Conservation (phyloP, 805 yeast genomes). For the Wickerhamiella galacta region DNA sequence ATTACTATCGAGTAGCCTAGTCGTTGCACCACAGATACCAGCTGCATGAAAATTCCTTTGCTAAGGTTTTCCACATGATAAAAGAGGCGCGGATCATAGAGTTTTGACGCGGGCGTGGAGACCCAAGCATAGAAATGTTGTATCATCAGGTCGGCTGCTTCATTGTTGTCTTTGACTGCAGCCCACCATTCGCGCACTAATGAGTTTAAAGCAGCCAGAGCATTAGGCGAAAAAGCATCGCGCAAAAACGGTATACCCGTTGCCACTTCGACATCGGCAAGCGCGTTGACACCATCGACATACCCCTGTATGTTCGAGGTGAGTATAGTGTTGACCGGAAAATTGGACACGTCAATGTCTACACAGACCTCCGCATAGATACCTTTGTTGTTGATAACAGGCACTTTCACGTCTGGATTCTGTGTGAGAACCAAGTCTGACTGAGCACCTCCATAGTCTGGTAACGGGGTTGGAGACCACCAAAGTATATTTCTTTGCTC, state of each 20-base stretch:
- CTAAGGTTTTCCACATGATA: slow-evolving; percentile 81
- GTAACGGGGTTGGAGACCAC: slow-evolving; percentile 77
- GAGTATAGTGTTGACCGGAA: slow-evolving; percentile 71
- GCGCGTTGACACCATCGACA: slow-evolving; percentile 18
- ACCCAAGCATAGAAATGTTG: slow-evolving; percentile 77
- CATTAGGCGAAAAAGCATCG: slow-evolving; percentile 66
- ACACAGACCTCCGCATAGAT: slow-evolving; percentile 60
- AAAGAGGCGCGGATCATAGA: slow-evolving; percentile 65
- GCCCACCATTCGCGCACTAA: slow-evolving; percentile 91
- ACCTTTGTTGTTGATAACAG: slow-evolving; percentile 60
- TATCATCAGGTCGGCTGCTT: slow-evolving; percentile 59
- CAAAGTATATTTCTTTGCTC: slow-evolving; percentile 60
- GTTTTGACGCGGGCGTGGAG: slow-evolving; percentile 49
- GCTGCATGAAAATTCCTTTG: slow-evolving; percentile 61
- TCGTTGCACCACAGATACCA: slow-evolving; percentile 32
- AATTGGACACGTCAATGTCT: slow-evolving; percentile 62
- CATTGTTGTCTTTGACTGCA: slow-evolving; percentile 49
- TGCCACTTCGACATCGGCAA: slow-evolving; percentile 15
- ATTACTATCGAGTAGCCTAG: slow-evolving; percentile 70
- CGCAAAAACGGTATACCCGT: slow-evolving; percentile 36
- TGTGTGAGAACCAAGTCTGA: slow-evolving; percentile 36
- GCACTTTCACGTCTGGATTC: slow-evolving; percentile 47
- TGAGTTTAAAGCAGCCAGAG: slow-evolving; percentile 50
- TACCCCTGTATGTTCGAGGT: slow-evolving; percentile 34
- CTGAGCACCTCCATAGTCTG: slow-evolving; percentile 75